These are phyloP conservation scores for Waltergamsia citrina DNA, from an alignment of 2,329 filamentous ascomycete genomes.

Conservation along the genomic window DNA sequence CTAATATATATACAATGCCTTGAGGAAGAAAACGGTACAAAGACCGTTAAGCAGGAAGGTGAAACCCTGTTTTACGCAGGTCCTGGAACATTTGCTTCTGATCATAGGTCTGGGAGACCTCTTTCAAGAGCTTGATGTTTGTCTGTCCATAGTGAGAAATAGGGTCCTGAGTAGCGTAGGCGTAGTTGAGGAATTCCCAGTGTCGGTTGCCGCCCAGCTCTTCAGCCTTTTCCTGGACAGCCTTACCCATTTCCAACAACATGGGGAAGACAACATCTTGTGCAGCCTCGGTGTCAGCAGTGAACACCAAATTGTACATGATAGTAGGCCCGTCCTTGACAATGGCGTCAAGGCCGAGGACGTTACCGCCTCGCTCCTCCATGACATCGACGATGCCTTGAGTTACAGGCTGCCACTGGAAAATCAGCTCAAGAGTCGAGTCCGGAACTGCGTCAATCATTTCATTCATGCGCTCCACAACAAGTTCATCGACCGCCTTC, in stretches of 20 bases:
- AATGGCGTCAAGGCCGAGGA: slow-evolving; percentile 19
- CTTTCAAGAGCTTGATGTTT: slow-evolving; percentile 19
- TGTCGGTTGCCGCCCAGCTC: slow-evolving; percentile 18
- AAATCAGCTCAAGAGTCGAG: slow-evolving; percentile 13
- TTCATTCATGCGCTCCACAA: slow-evolving; percentile 14
- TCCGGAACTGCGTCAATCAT: slow-evolving; percentile 15
- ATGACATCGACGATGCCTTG: slow-evolving; percentile 14
- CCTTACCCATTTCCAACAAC: slow-evolving; percentile 12
- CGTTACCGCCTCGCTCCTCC: slow-evolving; percentile 16
- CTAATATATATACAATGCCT: too few species aligned
- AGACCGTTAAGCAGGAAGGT: too few species aligned
- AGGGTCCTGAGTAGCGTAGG: slow-evolving; percentile 25
- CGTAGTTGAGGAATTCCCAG: slow-evolving; percentile 34
- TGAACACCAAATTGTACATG: slow-evolving; percentile 26
- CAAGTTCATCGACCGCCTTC: slow-evolving; percentile 17
- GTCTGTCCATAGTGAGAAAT: slow-evolving; percentile 24
- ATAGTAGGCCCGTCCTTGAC: slow-evolving; percentile 19
- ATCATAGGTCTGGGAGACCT: slow-evolving; percentile 20
- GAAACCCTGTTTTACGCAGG: too few species aligned
- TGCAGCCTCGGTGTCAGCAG: slow-evolving; percentile 24
- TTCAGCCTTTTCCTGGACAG: slow-evolving; percentile 14
- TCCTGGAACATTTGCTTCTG: slow-evolving; percentile 19
- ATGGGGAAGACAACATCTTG: slow-evolving; percentile 19
- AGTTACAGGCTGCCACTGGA: slow-evolving; percentile 22
- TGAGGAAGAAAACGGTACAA: too few species aligned